A percentile compares a stretch with the other conserved stretches of the same genome.
phyloP scores from a whole-genome alignment of 2,329 filamentous ascomycete species.

The Davidsoniella virescens region DNA sequence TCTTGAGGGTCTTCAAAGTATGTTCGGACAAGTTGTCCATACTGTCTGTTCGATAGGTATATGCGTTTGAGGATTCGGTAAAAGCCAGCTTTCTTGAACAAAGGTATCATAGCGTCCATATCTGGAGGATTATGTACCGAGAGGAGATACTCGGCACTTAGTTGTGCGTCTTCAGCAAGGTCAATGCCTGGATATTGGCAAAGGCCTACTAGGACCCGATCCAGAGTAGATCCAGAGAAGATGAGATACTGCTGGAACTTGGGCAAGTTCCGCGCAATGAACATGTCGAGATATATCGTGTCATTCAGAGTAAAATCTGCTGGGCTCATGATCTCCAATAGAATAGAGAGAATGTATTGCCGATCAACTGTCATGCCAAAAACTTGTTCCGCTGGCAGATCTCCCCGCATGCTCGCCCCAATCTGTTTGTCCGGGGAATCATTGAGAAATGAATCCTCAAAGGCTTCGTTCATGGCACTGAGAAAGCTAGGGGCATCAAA shows the following conservation, averaged over 20 bases:
- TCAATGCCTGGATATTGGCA: slow-evolving; percentile 71
- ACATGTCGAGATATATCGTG: slow-evolving; percentile 95
- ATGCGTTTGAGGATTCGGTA: slow-evolving; percentile 83
- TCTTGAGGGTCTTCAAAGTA: slow-evolving; percentile 79
- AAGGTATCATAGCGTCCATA: slow-evolving; percentile 54
- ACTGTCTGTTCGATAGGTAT: slow-evolving; percentile 66
- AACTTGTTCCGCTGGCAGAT: slow-evolving; percentile 47
- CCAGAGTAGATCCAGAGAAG: slow-evolving; percentile 70
- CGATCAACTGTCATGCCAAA: slow-evolving; percentile 63
- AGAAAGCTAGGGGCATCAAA: slow-evolving; percentile 87
- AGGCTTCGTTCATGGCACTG: slow-evolving; percentile 91
- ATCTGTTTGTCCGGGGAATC: slow-evolving; percentile 49
- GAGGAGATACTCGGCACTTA: slow-evolving; percentile 90
- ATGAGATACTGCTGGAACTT: slow-evolving; percentile 95
- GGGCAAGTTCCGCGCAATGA: slow-evolving; percentile 84
- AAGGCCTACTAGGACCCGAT: slow-evolving; percentile 62
- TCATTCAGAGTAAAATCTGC: slow-evolving; percentile 62
- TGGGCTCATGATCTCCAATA: slow-evolving; percentile 77
- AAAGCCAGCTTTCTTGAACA: slow-evolving; percentile 68
- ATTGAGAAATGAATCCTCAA: slow-evolving; percentile 88
- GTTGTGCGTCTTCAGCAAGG: slow-evolving; percentile 79
- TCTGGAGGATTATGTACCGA: slow-evolving; percentile 88
- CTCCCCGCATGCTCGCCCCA: slow-evolving; percentile 33
- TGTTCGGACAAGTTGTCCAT: slow-evolving; percentile 57
- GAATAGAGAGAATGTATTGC: slow-evolving; percentile 81